A percentile compares a stretch with the other conserved stretches of the same genome.
Evolutionary conservation across 768 basidiomycete species (phyloP).

Genomic region (Hydnomerulius pinastri): DNA sequence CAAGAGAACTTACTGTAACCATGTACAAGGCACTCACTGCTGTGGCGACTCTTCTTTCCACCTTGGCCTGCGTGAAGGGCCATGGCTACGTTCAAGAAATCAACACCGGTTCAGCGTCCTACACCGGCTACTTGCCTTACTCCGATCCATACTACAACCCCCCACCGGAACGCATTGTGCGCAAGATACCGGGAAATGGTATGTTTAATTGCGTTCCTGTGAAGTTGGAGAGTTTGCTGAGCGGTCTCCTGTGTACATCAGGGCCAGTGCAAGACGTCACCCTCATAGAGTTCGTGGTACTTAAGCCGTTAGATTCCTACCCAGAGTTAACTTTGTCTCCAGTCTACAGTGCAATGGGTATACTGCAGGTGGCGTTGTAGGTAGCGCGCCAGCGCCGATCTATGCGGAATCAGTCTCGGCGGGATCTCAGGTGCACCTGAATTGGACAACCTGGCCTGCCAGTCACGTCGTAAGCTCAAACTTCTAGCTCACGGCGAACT

Average conservation of each 20-base stretch:
- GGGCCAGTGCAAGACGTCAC: background rate
- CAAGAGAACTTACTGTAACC: too few relatives aligned
- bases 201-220: background rate
- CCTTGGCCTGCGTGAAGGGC: background rate
- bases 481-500: background rate
- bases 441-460: constrained; percentile 38
- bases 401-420: constrained; percentile 41
- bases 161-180: background rate
- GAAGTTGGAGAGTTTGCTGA: background rate
- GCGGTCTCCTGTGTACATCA: background rate
- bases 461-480: constrained; percentile 12
- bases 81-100: background rate
- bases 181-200: background rate
- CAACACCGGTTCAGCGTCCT: background rate
- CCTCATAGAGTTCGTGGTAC: background rate
- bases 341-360: constrained; percentile 8
- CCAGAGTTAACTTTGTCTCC: background rate
- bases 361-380: constrained; percentile 28
- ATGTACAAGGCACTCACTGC: background rate
- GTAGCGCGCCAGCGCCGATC: constrained; percentile 41
- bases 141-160: background rate
- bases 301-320: background rate
- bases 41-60: background rate
- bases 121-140: background rate
- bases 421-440: constrained; percentile 37